Conservation (phyloP, 2,329 filamentous ascomycete species). For the Calonectria ilicicola region DNA sequence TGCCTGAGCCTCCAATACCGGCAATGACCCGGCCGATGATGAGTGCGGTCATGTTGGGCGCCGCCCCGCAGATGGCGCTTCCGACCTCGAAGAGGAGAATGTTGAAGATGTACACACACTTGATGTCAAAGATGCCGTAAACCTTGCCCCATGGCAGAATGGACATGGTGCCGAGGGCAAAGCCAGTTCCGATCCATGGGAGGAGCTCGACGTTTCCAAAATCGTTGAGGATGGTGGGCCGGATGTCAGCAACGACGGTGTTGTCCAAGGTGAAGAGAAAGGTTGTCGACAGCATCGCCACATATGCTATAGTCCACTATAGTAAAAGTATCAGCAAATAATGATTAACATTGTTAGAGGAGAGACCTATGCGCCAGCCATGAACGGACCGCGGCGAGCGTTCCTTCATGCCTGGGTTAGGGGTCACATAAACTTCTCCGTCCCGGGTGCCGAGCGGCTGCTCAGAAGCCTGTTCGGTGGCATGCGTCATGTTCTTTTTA, state of each 20-base stretch:
- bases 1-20: slow-evolving; percentile 54
- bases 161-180: slow-evolving; percentile 10
- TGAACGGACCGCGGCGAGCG: background rate
- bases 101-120: slow-evolving; percentile 30
- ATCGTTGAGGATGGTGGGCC: background rate
- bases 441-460: background rate
- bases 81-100: slow-evolving; percentile 43
- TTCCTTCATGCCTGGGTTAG: background rate
- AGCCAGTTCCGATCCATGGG: slow-evolving; percentile 7
- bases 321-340: background rate
- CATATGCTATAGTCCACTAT: background rate
- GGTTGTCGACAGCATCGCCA: background rate
- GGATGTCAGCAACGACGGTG: slow-evolving; percentile 11
- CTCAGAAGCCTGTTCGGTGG: background rate
- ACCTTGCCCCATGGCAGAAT: slow-evolving; percentile 13
- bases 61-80: slow-evolving; percentile 51
- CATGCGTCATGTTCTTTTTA: background rate
- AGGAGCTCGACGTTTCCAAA: slow-evolving; percentile 7
- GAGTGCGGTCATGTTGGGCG: slow-evolving; percentile 54
- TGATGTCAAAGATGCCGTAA: slow-evolving; percentile 39
- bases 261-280: background rate
- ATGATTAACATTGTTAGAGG: background rate
- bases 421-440: background rate
- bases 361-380: background rate
- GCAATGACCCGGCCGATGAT: slow-evolving; percentile 58